A percentile compares a stretch with the other conserved stretches of the same genome.
These are phyloP conservation scores for Pichia nakasei DNA, from an alignment of 805 yeast species.

Conservation along the genomic window DNA sequence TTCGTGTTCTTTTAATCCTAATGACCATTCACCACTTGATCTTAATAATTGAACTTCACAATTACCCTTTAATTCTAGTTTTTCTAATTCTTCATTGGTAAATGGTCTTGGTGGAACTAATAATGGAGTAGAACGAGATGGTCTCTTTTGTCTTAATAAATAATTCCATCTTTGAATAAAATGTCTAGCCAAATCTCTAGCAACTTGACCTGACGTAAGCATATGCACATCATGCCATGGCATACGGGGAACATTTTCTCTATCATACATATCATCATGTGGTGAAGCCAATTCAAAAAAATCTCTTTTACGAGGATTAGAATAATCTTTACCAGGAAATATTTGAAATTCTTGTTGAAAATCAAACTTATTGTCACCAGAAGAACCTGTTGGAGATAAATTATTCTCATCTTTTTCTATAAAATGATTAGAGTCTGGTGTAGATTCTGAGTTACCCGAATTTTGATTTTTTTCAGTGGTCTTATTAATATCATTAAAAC, in stretches of 20 bases:
- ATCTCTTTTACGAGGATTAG: conserved; percentile 90
- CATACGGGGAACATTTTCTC: conserved; percentile 80
- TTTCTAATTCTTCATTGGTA: conserved; percentile 57
- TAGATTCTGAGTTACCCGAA: too few species aligned
- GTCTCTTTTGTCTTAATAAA: conserved; percentile 83
- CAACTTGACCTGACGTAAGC: conserved; percentile 90
- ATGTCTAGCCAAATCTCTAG: conserved; percentile 86
- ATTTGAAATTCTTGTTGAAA: conserved; percentile 39
- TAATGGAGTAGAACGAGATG: conserved; percentile 87
- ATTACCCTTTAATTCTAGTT: conserved; percentile 61
- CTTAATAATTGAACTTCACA: conserved; percentile 88
- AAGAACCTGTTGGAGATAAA: neutral
- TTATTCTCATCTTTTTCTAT: too few species aligned
- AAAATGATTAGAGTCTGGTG: too few species aligned
- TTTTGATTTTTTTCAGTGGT: neutral
- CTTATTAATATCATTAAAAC: neutral
- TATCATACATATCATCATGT: conserved; percentile 84
- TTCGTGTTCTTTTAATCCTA: conserved; percentile 79
- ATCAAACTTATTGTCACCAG: conserved; percentile 9
- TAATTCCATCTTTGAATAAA: conserved; percentile 98
- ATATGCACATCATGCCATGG: conserved; percentile 99
- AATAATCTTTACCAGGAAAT: conserved; percentile 96
- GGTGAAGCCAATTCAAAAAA: conserved; percentile 77
- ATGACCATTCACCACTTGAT: conserved; percentile 89
- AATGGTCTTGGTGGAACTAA: conserved; percentile 89